Evolutionary conservation across 2,329 filamentous ascomycete species (phyloP), one percentile per base, ranked within the genome.

Genomic region (Stromatinia cepivora): DNA sequence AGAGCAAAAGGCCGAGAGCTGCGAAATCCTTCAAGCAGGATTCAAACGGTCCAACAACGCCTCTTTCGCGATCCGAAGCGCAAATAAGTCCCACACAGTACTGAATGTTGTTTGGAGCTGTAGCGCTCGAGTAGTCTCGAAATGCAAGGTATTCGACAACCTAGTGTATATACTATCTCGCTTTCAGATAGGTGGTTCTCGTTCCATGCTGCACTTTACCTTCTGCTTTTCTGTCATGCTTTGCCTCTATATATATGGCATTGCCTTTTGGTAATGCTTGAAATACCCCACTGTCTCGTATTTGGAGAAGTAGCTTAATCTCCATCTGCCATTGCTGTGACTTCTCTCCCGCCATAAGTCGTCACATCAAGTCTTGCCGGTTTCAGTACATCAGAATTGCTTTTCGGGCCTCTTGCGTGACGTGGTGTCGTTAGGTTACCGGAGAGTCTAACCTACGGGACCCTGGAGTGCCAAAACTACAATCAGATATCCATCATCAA

Each of bases 1-100:
- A 39, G 20, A 64, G 61, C 61, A n/a, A 39, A 53, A 36, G 31
- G 22, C 22, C 61, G 45, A 53, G 39, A 42, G 31, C 6, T 28
- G 31, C 7, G 57, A 45, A 25, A 59, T 50, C 59, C 59, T 62
- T 46, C 61, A 7, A 52, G 46, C 3, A n/a, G n/a, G n/a, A 58
- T 58, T 58, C 56, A 42, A 42, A 25, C n/a, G 20, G 11, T 8
- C 31, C 10, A 36, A n/a, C n/a, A 25, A 25, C 13, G 8, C n/a
- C 22, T 42, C 56, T 25, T 42, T 58, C 36, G 22, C 3, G 7
- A 58, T 28, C 1, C 11, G 28, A 58, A 39, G 11, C 4, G 36
- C 11, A 25, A 34, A 39, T 25, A 46, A 6, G 28, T 22, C 13
- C 4, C 6, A 9, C 4, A 42, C 22, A 7, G 34, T 36, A 17